These are phyloP conservation scores for Effrenium voratum DNA, from an alignment of 73 alveolate species.

Conservation along the genomic window DNA sequence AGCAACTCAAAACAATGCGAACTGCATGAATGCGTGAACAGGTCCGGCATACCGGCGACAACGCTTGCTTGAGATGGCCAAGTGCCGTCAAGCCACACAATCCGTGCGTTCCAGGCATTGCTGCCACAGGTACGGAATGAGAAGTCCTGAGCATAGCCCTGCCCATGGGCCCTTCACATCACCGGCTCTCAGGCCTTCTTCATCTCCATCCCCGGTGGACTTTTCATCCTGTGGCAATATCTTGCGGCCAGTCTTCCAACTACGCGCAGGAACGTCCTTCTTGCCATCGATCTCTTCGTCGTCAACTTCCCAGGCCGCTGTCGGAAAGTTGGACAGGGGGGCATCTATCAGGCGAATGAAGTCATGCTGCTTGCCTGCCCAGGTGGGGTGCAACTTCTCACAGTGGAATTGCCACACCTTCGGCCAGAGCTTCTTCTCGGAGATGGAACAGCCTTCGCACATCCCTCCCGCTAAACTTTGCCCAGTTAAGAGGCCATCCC, in stretches of 20 bases:
- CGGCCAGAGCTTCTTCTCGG: too few relatives aligned
- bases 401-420: too few relatives aligned
- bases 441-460: too few relatives aligned
- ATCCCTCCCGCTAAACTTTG: too few relatives aligned
- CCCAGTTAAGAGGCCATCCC: too few relatives aligned
- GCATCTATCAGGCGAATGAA: slow-evolving; percentile 54
- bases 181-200: neutral
- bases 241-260: neutral
- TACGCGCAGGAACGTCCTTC: neutral
- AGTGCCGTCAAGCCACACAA: too few relatives aligned
- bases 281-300: slow-evolving; percentile 9
- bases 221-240: neutral
- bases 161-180: neutral
- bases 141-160: neutral
- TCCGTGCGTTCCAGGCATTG: neutral
- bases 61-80: too few relatives aligned
- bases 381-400: too few relatives aligned
- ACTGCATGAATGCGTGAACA: too few relatives aligned
- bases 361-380: neutral
- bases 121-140: slow-evolving; percentile 22
- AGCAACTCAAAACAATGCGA: too few relatives aligned
- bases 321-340: slow-evolving; percentile 56
- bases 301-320: slow-evolving; percentile 22
- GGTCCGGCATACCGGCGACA: too few relatives aligned
- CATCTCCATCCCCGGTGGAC: slow-evolving; percentile 3